A percentile compares a stretch with the other conserved stretches of the same genome.
phyloP scores from a whole-genome alignment of 75 land plant genomes.

The Pinus taeda region DNA sequence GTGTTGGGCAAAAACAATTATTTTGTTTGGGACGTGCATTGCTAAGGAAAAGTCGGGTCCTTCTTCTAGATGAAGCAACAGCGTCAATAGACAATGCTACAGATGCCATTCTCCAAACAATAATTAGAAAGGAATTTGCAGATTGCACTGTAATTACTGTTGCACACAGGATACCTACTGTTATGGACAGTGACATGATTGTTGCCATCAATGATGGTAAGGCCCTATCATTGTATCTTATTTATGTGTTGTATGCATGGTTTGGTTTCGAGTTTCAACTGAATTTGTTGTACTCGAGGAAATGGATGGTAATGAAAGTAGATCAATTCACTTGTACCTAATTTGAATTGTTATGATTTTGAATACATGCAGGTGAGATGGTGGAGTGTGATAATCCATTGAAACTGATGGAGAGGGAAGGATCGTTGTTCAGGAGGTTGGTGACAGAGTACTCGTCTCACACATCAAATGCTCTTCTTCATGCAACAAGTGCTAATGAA shows the following conservation, averaged over 20 bases:
- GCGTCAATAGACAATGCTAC: constrained; percentile 27
- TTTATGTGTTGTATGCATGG: neutral
- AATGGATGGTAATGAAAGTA: too few relatives aligned
- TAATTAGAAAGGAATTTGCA: too few relatives aligned
- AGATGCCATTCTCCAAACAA: neutral
- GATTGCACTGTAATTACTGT: too few relatives aligned
- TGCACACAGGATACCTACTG: too few relatives aligned
- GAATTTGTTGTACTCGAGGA: too few relatives aligned
- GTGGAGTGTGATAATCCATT: constrained; percentile 71
- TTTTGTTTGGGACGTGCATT: constrained; percentile 30
- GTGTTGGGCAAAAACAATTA: constrained; percentile 21
- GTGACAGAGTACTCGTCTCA: too few relatives aligned
- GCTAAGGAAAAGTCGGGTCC: constrained; percentile 22
- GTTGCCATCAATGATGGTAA: constrained; percentile 38
- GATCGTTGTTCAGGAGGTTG: too few relatives aligned
- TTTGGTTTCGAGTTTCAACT: neutral
- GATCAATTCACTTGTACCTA: too few relatives aligned
- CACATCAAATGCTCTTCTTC: neutral
- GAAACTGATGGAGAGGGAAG: constrained; percentile 22
- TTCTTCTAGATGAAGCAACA: constrained; percentile 34
- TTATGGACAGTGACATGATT: too few relatives aligned
- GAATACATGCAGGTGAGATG: constrained; percentile 12
- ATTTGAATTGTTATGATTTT: too few relatives aligned
- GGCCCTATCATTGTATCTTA: neutral
- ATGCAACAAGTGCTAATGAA: neutral